A percentile compares a stretch with the other conserved stretches of the same genome.
phyloP scores from a whole-genome alignment of 2,329 filamentous ascomycete species.

The Lasiodiplodia theobromae region DNA sequence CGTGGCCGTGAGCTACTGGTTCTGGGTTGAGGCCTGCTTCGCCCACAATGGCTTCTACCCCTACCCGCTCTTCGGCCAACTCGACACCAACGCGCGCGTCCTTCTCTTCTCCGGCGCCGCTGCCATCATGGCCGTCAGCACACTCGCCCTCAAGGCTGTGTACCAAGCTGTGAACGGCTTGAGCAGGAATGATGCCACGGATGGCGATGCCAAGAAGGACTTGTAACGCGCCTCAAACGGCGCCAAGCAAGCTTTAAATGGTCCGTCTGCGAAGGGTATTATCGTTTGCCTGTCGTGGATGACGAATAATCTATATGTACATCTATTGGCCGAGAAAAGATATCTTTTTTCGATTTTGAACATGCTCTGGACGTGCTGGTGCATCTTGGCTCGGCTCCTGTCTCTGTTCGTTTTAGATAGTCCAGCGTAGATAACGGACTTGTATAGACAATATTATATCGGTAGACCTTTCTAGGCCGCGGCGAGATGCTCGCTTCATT shows the following conservation, averaged over 20 bases:
- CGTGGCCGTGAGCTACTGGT: conserved; percentile 74
- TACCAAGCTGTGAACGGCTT: conserved; percentile 71
- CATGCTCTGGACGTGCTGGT: neutral
- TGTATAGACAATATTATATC: neutral
- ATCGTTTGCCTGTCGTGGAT: neutral
- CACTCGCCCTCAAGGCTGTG: conserved; percentile 53
- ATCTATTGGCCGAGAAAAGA: neutral
- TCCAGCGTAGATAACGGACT: neutral
- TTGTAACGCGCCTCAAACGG: neutral
- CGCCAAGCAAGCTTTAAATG: neutral
- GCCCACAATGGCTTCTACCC: conserved; percentile 76
- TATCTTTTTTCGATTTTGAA: neutral
- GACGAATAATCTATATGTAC: neutral
- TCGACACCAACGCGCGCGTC: conserved; percentile 70
- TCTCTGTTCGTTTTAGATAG: neutral
- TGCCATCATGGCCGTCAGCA: conserved; percentile 21
- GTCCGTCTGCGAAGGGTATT: neutral
- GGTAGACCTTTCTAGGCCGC: neutral
- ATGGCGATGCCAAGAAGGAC: conserved; percentile 5
- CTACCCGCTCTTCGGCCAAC: conserved; percentile 80
- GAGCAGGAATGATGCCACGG: neutral
- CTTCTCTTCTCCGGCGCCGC: conserved; percentile 65
- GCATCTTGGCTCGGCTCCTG: neutral
- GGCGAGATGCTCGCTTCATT: too few species aligned
- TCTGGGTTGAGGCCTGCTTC: conserved; percentile 78